Conservation (phyloP, 768 basidiomycete species). For the Psilocybe subaeruginosa region DNA sequence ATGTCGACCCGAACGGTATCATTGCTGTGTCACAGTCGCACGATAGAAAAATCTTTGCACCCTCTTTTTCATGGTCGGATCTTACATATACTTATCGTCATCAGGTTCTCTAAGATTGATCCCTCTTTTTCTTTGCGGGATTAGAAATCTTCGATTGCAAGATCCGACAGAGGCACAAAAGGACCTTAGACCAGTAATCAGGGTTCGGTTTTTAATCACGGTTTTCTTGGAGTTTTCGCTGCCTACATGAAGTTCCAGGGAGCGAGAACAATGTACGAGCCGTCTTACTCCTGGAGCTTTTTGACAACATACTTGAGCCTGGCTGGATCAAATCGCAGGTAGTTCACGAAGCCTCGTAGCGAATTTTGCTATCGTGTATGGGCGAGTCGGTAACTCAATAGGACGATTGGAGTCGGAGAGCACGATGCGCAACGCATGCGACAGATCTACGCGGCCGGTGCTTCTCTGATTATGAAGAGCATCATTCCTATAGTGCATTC, state of each 20-base stretch:
- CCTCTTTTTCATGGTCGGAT: conserved; percentile 11
- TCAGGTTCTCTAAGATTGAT: conserved; percentile 2
- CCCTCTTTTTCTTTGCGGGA: background rate
- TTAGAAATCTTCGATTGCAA: conserved; percentile 5
- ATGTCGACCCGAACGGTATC: background rate
- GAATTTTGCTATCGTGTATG: no score
- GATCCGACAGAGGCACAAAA: conserved; percentile 9
- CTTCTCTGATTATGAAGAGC: background rate
- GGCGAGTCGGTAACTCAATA: background rate
- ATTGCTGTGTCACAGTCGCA: background rate
- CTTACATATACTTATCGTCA: conserved; percentile 4
- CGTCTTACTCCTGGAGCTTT: no score
- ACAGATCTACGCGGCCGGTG: conserved; percentile 1
- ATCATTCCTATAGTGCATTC: background rate
- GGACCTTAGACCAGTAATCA: background rate
- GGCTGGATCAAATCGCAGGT: no score
- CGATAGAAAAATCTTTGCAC: conserved; percentile 6
- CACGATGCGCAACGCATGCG: conserved; percentile 8
- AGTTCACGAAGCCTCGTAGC: no score
- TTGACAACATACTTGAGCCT: no score
- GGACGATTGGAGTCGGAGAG: background rate
- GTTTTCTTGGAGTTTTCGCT: no score
- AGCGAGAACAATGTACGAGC: no score
- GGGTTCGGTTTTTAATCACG: background rate
- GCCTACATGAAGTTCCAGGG: no score